These are phyloP conservation scores for Beta lomatogona DNA, from an alignment of 179 eudicot genomes.

Conservation along the genomic window DNA sequence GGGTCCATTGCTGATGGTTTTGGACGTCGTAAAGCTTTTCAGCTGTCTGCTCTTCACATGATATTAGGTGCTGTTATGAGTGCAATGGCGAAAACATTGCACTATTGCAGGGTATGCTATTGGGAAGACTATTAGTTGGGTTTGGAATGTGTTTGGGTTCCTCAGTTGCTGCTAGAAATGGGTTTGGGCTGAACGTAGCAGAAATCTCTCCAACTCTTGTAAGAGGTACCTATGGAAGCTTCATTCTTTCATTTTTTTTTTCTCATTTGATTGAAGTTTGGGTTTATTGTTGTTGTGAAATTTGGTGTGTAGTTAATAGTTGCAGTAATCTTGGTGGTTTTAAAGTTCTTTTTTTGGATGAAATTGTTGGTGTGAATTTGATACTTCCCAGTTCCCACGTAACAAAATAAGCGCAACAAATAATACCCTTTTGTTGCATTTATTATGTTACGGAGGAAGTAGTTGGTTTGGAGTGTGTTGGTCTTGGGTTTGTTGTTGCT, in stretches of 20 bases:
- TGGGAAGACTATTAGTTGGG: conserved; percentile 88
- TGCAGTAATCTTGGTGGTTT: too few relatives aligned
- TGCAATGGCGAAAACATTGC: conserved; percentile 60
- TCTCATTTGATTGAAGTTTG: too few relatives aligned
- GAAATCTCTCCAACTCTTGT: conserved; percentile 94
- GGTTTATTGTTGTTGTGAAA: too few relatives aligned
- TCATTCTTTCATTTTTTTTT: conserved; percentile 40
- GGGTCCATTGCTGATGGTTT: conserved; percentile 85
- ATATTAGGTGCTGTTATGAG: conserved; percentile 72
- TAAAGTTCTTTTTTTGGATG: too few relatives aligned
- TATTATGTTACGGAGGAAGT: too few relatives aligned
- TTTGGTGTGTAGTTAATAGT: too few relatives aligned
- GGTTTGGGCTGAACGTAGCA: conserved; percentile 56
- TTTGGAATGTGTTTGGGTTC: conserved; percentile 88
- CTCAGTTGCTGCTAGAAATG: conserved; percentile 64
- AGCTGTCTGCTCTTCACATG: conserved; percentile 84
- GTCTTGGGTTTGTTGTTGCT: too few relatives aligned
- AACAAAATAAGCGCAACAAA: too few relatives aligned
- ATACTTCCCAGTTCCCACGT: too few relatives aligned
- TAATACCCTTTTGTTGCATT: too few relatives aligned
- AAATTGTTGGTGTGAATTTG: too few relatives aligned
- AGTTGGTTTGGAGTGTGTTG: too few relatives aligned
- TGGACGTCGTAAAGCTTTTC: conserved; percentile 89
- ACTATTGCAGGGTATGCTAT: conserved; percentile 62
- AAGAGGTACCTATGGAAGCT: conserved; percentile 96